phyloP scores from a whole-genome alignment of 345 rosid genomes.

The Citrus medica region DNA sequence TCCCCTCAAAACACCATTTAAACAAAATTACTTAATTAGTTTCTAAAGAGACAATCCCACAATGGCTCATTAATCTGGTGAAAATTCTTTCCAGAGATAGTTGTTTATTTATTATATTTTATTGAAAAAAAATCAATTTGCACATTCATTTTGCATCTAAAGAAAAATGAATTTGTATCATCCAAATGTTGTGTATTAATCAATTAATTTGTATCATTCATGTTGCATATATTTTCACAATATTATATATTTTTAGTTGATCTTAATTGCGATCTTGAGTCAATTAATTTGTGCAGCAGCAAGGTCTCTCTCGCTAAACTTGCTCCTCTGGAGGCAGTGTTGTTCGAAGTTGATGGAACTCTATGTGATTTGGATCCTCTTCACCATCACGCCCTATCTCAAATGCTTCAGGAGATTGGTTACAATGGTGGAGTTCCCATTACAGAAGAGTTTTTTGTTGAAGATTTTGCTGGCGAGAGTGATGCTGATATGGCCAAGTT shows the following conservation, averaged over 20 bases:
- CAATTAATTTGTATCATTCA: too few relatives aligned
- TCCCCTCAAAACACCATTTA: too few relatives aligned
- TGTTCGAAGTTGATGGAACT: conserved; percentile 95
- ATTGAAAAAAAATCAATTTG: too few relatives aligned
- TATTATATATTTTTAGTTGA: neutral
- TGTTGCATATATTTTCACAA: too few relatives aligned
- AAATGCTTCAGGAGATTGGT: conserved; percentile 81
- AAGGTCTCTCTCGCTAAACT: conserved; percentile 44
- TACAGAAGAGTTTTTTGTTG: conserved; percentile 61
- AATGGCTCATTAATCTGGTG: too few relatives aligned
- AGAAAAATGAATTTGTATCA: too few relatives aligned
- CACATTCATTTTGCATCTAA: too few relatives aligned
- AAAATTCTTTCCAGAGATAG: too few relatives aligned
- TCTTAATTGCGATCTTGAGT: neutral
- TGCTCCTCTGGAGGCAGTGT: conserved; percentile 74
- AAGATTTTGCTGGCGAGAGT: conserved; percentile 78
- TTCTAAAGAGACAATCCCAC: too few relatives aligned
- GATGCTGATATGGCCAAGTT: conserved; percentile 57
- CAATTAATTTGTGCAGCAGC: conserved; percentile 35
- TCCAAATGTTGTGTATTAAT: too few relatives aligned
- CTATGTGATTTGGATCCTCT: conserved; percentile 91
- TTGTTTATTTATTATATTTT: too few relatives aligned
- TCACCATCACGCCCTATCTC: conserved; percentile 54
- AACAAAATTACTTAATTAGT: too few relatives aligned
- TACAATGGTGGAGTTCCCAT: conserved; percentile 81